Percentiles rank a stretch among this genome's conserved stretches.
These are phyloP conservation scores for Penicillium carneum DNA, from an alignment of 2,329 filamentous ascomycete species.

Conservation along the genomic window DNA sequence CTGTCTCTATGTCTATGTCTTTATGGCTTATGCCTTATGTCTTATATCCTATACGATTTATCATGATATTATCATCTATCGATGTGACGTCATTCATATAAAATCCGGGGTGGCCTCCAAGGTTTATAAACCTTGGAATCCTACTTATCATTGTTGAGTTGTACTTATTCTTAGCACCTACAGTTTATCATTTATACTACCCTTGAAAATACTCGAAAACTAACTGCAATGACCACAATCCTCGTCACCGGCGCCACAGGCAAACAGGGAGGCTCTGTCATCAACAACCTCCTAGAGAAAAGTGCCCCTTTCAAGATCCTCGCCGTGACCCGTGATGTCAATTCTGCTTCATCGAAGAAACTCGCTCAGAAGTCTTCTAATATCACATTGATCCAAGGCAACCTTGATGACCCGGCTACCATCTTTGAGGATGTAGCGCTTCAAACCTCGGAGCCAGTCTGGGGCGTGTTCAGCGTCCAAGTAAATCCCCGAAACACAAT, in stretches of 20 bases:
- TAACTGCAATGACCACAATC: slow-evolving; percentile 28
- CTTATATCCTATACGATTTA: background rate
- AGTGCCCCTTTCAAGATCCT: slow-evolving; percentile 58
- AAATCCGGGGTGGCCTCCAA: slow-evolving; percentile 6
- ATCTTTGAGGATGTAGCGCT: slow-evolving; percentile 60
- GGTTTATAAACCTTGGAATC: too few relatives aligned
- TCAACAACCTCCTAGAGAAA: slow-evolving; percentile 41
- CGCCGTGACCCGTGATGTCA: slow-evolving; percentile 66
- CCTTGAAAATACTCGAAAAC: background rate
- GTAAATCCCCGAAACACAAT: slow-evolving; percentile 36
- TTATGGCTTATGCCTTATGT: background rate
- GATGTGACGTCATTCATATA: slow-evolving; percentile 2
- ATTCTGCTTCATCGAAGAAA: slow-evolving; percentile 56
- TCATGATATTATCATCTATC: background rate
- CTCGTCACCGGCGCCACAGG: slow-evolving; percentile 53
- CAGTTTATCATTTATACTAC: background rate
- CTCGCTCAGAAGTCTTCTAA: slow-evolving; percentile 50
- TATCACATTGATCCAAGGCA: slow-evolving; percentile 65
- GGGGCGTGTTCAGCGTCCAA: slow-evolving; percentile 70
- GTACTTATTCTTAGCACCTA: too few relatives aligned
- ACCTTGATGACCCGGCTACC: slow-evolving; percentile 60
- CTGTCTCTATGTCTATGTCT: background rate
- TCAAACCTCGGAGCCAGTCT: slow-evolving; percentile 53
- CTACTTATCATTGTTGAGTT: too few relatives aligned
- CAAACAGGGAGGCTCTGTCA: slow-evolving; percentile 51